Evolutionary conservation across 2,329 filamentous ascomycete genomes (phyloP).

Genomic region (Paraphoma sp.): DNA sequence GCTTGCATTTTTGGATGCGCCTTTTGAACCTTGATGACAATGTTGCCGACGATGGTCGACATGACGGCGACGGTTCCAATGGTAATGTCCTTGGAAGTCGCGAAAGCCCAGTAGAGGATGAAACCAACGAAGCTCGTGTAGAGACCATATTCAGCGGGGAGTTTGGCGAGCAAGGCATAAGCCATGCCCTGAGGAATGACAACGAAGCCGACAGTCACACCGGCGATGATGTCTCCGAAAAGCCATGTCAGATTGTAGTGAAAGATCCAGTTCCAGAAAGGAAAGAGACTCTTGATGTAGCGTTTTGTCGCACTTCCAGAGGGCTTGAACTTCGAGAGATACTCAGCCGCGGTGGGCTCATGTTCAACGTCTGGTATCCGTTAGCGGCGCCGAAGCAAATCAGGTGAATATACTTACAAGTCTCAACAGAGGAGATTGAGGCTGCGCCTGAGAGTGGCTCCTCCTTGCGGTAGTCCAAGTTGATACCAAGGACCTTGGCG

Average conservation of each 20-base stretch:
- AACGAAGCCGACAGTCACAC: conserved; percentile 75
- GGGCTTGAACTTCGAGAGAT: conserved; percentile 70
- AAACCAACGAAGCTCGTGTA: conserved; percentile 98
- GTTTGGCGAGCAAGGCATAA: conserved; percentile 81
- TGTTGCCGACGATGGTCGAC: conserved; percentile 86
- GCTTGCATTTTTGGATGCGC: conserved; percentile 53
- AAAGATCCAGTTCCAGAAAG: conserved; percentile 86
- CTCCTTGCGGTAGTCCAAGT: conserved; percentile 74
- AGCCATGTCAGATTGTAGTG: conserved; percentile 93
- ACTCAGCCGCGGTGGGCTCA: conserved; percentile 77
- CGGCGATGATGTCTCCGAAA: conserved; percentile 85
- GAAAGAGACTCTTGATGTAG: conserved; percentile 79
- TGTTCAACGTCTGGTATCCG: conserved; percentile 78
- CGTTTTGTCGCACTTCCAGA: conserved; percentile 56
- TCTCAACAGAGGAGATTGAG: conserved; percentile 72
- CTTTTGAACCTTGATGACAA: conserved; percentile 68
- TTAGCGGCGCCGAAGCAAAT: neutral
- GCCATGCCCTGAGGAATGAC: conserved; percentile 98
- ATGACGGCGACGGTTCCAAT: conserved; percentile 98
- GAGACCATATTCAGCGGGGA: conserved; percentile 83
- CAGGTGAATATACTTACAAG: conserved; percentile 23
- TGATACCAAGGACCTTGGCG: conserved; percentile 84
- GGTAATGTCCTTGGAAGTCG: conserved; percentile 97
- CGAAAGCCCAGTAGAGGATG: conserved; percentile 95
- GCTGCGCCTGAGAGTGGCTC: conserved; percentile 72